Conservation (phyloP, 176 grass and related monocot genomes). For the Carex scoparia region DNA sequence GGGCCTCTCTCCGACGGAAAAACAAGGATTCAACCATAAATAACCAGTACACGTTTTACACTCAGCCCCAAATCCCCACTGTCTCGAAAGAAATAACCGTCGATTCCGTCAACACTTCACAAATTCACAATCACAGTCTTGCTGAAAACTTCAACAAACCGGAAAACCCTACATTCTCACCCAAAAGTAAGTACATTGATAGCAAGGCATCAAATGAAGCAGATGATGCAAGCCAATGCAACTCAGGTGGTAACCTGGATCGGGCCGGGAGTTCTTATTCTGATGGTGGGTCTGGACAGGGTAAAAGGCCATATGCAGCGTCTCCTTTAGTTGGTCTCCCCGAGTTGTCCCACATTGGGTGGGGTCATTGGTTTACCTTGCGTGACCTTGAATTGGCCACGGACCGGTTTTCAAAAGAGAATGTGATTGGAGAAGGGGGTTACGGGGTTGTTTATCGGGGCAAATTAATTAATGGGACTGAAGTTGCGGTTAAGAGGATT, state of each 20-base stretch:
- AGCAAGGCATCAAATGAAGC: slow-evolving; percentile 63
- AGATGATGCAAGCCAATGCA: slow-evolving; percentile 74
- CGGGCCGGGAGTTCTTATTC: slow-evolving; percentile 74
- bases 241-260: slow-evolving; percentile 62
- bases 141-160: slow-evolving; percentile 37
- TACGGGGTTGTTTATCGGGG: slow-evolving; percentile 92
- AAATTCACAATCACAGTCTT: slow-evolving; percentile 29
- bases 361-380: slow-evolving; percentile 98
- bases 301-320: slow-evolving; percentile 40
- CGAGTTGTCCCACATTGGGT: slow-evolving; percentile 76
- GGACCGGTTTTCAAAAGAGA: slow-evolving; percentile 55
- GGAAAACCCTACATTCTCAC: slow-evolving; percentile 50
- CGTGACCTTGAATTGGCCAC: slow-evolving; percentile 82
- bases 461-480: slow-evolving; percentile 55
- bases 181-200: slow-evolving; percentile 20
- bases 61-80: slow-evolving; percentile 57
- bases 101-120: slow-evolving; percentile 49
- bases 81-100: slow-evolving; percentile 82
- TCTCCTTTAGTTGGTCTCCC: slow-evolving; percentile 67
- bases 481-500: slow-evolving; percentile 94
- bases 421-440: slow-evolving; percentile 86
- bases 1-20: slow-evolving; percentile 49
- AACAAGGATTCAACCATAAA: slow-evolving; percentile 29
- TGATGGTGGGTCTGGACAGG: slow-evolving; percentile 47
- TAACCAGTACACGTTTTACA: slow-evolving; percentile 24